Evolutionary conservation across 352 stramenopile genomes (phyloP).

Genomic region (Phytophthora parvispora): DNA sequence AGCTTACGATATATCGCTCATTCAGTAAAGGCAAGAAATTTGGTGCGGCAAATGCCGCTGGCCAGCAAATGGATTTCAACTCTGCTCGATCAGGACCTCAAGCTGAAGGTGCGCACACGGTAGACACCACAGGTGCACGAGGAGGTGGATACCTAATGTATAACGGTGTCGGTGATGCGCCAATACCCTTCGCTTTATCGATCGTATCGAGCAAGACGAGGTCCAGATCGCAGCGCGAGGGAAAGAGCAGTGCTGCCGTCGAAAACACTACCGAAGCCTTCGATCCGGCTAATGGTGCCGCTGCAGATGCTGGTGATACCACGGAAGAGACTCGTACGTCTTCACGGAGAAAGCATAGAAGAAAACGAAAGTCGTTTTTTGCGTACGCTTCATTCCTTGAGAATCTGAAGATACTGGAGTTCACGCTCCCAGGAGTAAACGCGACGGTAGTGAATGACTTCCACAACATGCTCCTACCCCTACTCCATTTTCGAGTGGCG

Average conservation of each 20-base stretch:
- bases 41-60: slow-evolving; percentile 27
- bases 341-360: slow-evolving; percentile 17
- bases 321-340: slow-evolving; percentile 10
- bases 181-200: slow-evolving; percentile 80
- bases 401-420: slow-evolving; percentile 82
- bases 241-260: slow-evolving; percentile 3
- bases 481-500: slow-evolving; percentile 80
- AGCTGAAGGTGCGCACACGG: slow-evolving; percentile 49
- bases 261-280: slow-evolving; percentile 13
- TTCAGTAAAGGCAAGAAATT: slow-evolving; percentile 74
- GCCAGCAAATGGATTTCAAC: slow-evolving; percentile 60
- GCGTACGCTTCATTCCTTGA: slow-evolving; percentile 47
- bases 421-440: slow-evolving; percentile 81
- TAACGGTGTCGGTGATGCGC: slow-evolving; percentile 85
- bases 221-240: slow-evolving; percentile 14
- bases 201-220: slow-evolving; percentile 51
- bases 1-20: slow-evolving; percentile 84
- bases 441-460: slow-evolving; percentile 90
- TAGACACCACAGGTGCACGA: slow-evolving; percentile 51
- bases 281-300: neutral
- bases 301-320: neutral
- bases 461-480: slow-evolving; percentile 87
- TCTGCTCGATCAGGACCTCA: slow-evolving; percentile 42
- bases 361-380: slow-evolving; percentile 32
- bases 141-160: slow-evolving; percentile 90